Evolutionary conservation across 2,329 filamentous ascomycete species (phyloP), one percentile per base, ranked within the genome.

Genomic region (Apiospora phragmitis): DNA sequence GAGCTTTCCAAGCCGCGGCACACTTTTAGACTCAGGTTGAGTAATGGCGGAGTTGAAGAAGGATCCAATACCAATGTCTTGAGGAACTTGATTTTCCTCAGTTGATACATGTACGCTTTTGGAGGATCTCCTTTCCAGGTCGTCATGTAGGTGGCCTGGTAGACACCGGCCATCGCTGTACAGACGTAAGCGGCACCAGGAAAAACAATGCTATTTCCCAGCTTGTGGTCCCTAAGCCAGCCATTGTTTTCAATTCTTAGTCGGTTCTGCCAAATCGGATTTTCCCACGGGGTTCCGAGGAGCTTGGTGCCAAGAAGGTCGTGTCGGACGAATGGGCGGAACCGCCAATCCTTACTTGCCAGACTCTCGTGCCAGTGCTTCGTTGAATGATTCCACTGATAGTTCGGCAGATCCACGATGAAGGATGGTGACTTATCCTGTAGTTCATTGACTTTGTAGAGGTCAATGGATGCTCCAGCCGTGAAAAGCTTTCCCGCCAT

Each of bases 201-300:
- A 5, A 38, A 38, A 38, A 38, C 7, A 38, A 38, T 8, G 11
- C 2, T 1, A 38, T 9, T 38, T 8, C 42, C 12, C 4, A 43
- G 14, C 49, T 74, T 73, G 76, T 86, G 85, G 72, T 86, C 84
- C 16, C 79, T 75, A 2, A 85, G 79, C 71, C 85, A 86, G n/a
- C n/a, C n/a, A n/a, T n/a, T n/a, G n/a, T n/a, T n/a, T n/a, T n/a
- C n/a, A n/a, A n/a, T n/a, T n/a, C n/a, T n/a, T n/a, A n/a, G n/a
- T n/a, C n/a, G n/a, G n/a, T n/a, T 86, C 79, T 0, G 76, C 43
- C 14, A 75, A 62, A 11, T 14, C 49, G 76, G 76, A 1, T 41
- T 3, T 0, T 71, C 14, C 75, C 75, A 76, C 0, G 68, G 45
- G 0, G 67, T 72, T 0, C 75, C 75, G 2, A 66, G 43, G 1